Percentiles rank a stretch among this genome's conserved stretches.
Conservation (phyloP, 2,329 filamentous ascomycete genomes). For the Exophiala phaeomuriformis region DNA sequence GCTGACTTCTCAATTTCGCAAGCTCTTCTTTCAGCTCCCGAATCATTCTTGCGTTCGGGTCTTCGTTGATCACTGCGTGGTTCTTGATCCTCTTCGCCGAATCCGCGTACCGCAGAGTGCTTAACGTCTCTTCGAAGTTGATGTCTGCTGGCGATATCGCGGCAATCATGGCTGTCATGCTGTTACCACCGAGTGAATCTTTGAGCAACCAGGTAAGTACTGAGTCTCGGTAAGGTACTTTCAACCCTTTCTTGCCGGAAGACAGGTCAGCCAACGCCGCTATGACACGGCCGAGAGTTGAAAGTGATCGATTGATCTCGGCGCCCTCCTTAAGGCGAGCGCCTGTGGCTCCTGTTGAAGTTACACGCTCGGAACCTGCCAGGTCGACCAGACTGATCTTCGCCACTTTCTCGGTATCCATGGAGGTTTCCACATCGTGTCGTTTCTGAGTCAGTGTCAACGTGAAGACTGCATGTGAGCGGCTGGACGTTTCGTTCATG, state of each 20-base stretch:
- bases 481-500: conserved; percentile 99
- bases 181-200: conserved; percentile 94
- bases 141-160: conserved; percentile 97
- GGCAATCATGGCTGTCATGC: conserved; percentile 99
- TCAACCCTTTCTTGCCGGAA: conserved; percentile 67
- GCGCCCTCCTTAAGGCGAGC: conserved; percentile 94
- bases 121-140: conserved; percentile 96
- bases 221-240: conserved; percentile 95
- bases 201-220: conserved; percentile 94
- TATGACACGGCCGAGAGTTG: conserved; percentile 94
- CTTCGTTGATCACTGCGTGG: conserved; percentile 97
- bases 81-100: conserved; percentile 99
- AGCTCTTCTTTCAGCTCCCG: conserved; percentile 94
- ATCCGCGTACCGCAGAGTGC: conserved; percentile 91
- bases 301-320: conserved; percentile 95
- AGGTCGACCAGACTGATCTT: conserved; percentile 98
- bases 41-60: conserved; percentile 98
- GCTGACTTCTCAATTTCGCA: conserved; percentile 74
- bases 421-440: conserved; percentile 82
- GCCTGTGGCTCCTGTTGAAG: conserved; percentile 92
- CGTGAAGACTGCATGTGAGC: conserved; percentile 97
- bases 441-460: conserved; percentile 91
- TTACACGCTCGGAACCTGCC: conserved; percentile 93
- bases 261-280: conserved; percentile 88
- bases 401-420: conserved; percentile 95